Evolutionary conservation across 176 grass and related monocot species (phyloP), one percentile per base, ranked within the genome.

Genomic region (Puccinellia tenuiflora): DNA sequence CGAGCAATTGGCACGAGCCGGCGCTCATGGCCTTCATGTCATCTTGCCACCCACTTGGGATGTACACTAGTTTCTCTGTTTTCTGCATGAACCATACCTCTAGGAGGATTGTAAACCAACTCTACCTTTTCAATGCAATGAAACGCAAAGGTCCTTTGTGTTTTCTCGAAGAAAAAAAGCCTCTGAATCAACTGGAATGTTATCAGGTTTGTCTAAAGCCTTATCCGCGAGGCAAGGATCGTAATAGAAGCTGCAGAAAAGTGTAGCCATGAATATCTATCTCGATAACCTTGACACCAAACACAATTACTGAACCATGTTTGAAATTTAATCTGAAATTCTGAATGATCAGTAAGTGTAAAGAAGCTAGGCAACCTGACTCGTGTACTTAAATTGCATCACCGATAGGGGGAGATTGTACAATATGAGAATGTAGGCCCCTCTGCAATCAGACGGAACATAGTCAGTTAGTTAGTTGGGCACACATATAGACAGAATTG

Each of bases 401-500:
- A 54, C 26, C 88, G 65, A 79, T 79, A 77, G 92, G 84, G 17
- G 85, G 81, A 24, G 94, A 86, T 28, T 97, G 91, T 9, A 88
- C 82, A 21, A 92, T 91, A 78, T 97, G 86, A 51, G 90, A 92
- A 75, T 88, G 52, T 35, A 94, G 28, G 1, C 88, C 95, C 78
- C 86, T 86, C 76, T 92, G 90, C 77, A 9, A 54, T 73, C 31
- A 51, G 73, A 74, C 31, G 48, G 1, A 37, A 34, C 2, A 43
- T 55, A 55, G 13, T 62, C 39, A 20, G 26, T 38, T 70, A 42
- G 21, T 68, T 40, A 65, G 16, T 8, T 65, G 61, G n/a, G 37
- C 21, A 25, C 38, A 24, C 35, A 25, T 0, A 42, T 33, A 48
- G 11, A 43, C n/a, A 40, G 8, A 68, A 3, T 20, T 16, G 87